Evolutionary conservation across 2,329 filamentous ascomycete genomes (phyloP), one percentile per base, ranked within the genome.

Genomic region (Elsinoe fawcettii): DNA sequence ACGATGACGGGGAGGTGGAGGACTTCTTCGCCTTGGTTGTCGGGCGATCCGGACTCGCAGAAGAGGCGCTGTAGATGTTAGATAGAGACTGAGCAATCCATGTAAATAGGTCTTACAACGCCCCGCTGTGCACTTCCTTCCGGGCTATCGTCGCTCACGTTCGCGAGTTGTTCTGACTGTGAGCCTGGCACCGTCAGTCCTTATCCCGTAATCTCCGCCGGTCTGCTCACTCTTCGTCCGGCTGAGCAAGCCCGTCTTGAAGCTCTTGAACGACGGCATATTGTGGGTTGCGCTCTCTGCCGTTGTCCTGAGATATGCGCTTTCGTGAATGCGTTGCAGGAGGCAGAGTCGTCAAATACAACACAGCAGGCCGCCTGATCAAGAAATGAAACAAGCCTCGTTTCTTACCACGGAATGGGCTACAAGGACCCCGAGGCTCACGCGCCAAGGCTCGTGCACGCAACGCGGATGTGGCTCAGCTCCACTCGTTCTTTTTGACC

Each of bases 1-100:
- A 99, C 93, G 63, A 99, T 96, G 59, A 86, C 83, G 7, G 93
- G 93, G 34, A 97, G 86, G 68, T 91, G 89, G 59, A 96, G 84
- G 61, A 95, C 90, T 75, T 97, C 93, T 70, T 95, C 88, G 68
- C 86, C 88, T 80, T 90, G 70, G 78, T 65, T 66, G 71, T 63
- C 77, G 74, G 66, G 81, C 55, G 80, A 78, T 61, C 82, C 83
- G 51, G 87, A 86, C 73, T 92, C 86, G 77, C 89, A 95, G 70
- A 95, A 95, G 44, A 83, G 79, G 77, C 79, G 87, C 88, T 91
- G 25, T 22, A 59, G 14, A 25, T 57, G 44, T 36, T 55, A 56
- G 34, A 23, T 12, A 56, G 56, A 51, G 41, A 39, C n/a, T 39
- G 41, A 23, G 32, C 56, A 59, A 20, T 22, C 20, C 8, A 36